These are phyloP conservation scores for Peronosclerospora sorghi DNA, from an alignment of 352 stramenopile species.

Conservation along the genomic window DNA sequence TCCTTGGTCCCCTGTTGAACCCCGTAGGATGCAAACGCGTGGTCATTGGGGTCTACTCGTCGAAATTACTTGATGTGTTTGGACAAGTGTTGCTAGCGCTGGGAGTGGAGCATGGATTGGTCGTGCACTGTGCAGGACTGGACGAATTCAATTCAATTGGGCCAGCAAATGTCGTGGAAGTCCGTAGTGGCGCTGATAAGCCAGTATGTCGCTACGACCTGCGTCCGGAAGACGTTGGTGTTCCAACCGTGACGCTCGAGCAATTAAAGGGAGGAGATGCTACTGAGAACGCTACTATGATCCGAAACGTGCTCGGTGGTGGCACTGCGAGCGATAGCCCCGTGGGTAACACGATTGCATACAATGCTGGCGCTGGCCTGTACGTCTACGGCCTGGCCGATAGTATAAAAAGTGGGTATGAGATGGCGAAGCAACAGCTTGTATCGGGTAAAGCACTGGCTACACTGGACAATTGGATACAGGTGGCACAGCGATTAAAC, in stretches of 20 bases:
- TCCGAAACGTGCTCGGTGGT: constrained; percentile 71
- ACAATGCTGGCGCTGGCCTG: constrained; percentile 95
- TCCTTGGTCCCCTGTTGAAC: constrained; percentile 97
- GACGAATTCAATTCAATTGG: constrained; percentile 98
- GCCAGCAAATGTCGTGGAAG: constrained; percentile 65
- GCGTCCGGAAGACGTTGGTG: constrained; percentile 61
- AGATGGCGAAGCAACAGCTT: constrained; percentile 68
- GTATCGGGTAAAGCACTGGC: constrained; percentile 45
- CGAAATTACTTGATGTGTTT: constrained; percentile 83
- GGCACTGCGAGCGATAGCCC: constrained; percentile 86
- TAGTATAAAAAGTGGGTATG: constrained; percentile 83
- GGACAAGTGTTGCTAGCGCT: constrained; percentile 80
- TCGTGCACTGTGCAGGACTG: constrained; percentile 97
- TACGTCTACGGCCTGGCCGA: constrained; percentile 94
- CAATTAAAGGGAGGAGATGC: constrained; percentile 94
- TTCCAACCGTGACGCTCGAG: constrained; percentile 85
- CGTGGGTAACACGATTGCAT: constrained; percentile 95
- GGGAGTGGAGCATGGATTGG: constrained; percentile 93
- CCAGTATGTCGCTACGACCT: constrained; percentile 38
- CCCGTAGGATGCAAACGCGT: constrained; percentile 89
- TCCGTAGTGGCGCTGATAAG: constrained; percentile 31
- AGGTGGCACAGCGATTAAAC: constrained; percentile 46
- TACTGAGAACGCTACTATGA: constrained; percentile 90
- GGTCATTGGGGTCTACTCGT: constrained; percentile 98
- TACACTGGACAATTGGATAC: constrained; percentile 55